phyloP scores from a whole-genome alignment of 1,139 yeast species.

The Hemisphaericaspora subhashii region DNA sequence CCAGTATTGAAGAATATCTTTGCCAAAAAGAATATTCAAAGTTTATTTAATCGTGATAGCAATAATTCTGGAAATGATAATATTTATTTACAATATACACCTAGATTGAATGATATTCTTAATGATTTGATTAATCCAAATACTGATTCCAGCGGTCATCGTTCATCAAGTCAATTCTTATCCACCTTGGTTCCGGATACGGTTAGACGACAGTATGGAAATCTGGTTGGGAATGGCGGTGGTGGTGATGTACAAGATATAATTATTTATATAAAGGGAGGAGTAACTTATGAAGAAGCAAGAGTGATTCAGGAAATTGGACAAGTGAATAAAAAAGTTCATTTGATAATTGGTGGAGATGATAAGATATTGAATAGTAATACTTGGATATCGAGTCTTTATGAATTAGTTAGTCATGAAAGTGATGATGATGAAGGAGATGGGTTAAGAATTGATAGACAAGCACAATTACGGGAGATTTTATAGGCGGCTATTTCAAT shows the following conservation, averaged over 20 bases:
- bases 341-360: slow-evolving; percentile 75
- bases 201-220: slow-evolving; percentile 36
- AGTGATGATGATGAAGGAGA: slow-evolving; percentile 14
- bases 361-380: slow-evolving; percentile 54
- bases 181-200: slow-evolving; percentile 46
- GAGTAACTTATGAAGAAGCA: slow-evolving; percentile 90
- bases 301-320: slow-evolving; percentile 76
- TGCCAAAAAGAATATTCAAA: slow-evolving; percentile 27
- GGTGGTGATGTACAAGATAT: slow-evolving; percentile 67
- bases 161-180: slow-evolving; percentile 11
- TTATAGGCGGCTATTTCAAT: slow-evolving; percentile 13
- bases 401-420: slow-evolving; percentile 24
- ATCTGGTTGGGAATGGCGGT: slow-evolving; percentile 15
- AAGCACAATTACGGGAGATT: slow-evolving; percentile 27
- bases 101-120: slow-evolving; percentile 58
- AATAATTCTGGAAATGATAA: slow-evolving; percentile 38
- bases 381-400: slow-evolving; percentile 42
- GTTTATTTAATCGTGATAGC: slow-evolving; percentile 25
- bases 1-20: slow-evolving; percentile 27
- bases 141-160: slow-evolving; percentile 13
- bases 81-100: slow-evolving; percentile 68
- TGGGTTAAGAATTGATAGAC: slow-evolving; percentile 14
- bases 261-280: slow-evolving; percentile 82
- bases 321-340: slow-evolving; percentile 47
- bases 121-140: slow-evolving; percentile 21